Evolutionary conservation across 139 green algal genomes (phyloP).

Genomic region (Picochlorum sp.): DNA sequence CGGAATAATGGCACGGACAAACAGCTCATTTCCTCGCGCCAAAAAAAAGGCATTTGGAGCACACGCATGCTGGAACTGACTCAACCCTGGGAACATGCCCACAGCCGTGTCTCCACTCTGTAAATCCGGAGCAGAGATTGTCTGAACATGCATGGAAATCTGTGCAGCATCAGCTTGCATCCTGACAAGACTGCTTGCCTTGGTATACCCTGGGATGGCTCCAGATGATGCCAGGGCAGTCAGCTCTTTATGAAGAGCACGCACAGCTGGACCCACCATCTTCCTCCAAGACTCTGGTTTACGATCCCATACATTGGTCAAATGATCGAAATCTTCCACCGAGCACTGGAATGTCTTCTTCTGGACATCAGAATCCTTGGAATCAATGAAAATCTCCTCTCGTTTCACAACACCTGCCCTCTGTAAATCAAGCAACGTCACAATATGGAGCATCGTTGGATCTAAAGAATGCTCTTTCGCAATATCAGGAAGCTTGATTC

Average conservation of each 20-base stretch:
- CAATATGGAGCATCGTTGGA: slow-evolving; percentile 24
- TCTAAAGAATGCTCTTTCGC: slow-evolving; percentile 18
- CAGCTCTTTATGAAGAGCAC: slow-evolving; percentile 27
- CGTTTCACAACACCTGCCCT: not conserved
- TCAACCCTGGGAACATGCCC: slow-evolving; percentile 9
- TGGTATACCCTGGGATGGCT: slow-evolving; percentile 12
- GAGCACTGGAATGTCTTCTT: slow-evolving; percentile 6
- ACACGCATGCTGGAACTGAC: slow-evolving; percentile 14
- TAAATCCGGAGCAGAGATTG: not conserved
- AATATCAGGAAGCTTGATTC: slow-evolving; percentile 17
- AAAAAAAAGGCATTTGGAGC: slow-evolving; percentile 11
- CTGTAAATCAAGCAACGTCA: slow-evolving; percentile 21
- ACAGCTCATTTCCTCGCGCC: not conserved
- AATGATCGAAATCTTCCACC: slow-evolving; percentile 1
- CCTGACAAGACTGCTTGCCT: slow-evolving; percentile 5
- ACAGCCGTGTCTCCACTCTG: slow-evolving; percentile 3
- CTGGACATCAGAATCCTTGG: not conserved
- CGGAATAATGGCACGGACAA: slow-evolving; percentile 16
- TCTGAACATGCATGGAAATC: slow-evolving; percentile 9
- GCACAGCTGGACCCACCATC: slow-evolving; percentile 10
- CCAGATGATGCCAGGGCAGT: slow-evolving; percentile 14
- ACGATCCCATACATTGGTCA: slow-evolving; percentile 19
- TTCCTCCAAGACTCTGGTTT: slow-evolving; percentile 20
- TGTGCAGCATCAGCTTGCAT: slow-evolving; percentile 18
- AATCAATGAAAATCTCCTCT: too few species aligned